Conservation (phyloP, 1,284 basidiomycete species). For the Paramarasmius palmivorus region DNA sequence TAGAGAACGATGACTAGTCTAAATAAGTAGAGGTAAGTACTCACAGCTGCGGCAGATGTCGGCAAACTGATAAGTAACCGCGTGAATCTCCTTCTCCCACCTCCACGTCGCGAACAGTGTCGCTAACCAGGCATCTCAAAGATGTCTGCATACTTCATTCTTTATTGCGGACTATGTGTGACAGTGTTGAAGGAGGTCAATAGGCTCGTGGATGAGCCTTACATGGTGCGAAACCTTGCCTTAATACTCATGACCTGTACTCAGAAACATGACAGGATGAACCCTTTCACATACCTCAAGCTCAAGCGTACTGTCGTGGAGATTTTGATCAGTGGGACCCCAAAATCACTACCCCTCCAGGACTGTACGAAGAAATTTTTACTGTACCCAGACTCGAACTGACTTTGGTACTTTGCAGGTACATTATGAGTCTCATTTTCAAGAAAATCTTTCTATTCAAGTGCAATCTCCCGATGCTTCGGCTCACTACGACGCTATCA, state of each 20-base stretch:
- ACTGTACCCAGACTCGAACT: background rate
- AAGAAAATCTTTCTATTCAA: slow-evolving; percentile 71
- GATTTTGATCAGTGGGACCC: slow-evolving; percentile 82
- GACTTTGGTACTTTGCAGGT: slow-evolving; percentile 46
- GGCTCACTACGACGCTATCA: slow-evolving; percentile 67
- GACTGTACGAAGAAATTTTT: slow-evolving; percentile 61
- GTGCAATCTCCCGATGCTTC: slow-evolving; percentile 73
- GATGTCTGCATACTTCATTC: slow-evolving; percentile 46
- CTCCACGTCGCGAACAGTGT: slow-evolving; percentile 11
- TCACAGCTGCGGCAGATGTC: too few species aligned
- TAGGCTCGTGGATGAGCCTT: slow-evolving; percentile 67
- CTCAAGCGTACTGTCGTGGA: slow-evolving; percentile 82
- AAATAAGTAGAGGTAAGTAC: too few species aligned
- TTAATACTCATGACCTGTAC: slow-evolving; percentile 16
- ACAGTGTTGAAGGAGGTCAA: slow-evolving; percentile 68
- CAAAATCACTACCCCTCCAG: slow-evolving; percentile 93
- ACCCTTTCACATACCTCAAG: slow-evolving; percentile 92
- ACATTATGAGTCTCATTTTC: slow-evolving; percentile 66
- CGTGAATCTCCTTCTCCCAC: too few species aligned
- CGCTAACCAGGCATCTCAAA: background rate
- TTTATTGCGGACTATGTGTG: slow-evolving; percentile 56
- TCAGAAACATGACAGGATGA: slow-evolving; percentile 69
- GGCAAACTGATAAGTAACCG: too few species aligned
- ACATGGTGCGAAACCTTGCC: slow-evolving; percentile 65
- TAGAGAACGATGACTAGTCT: too few species aligned